phyloP scores from a whole-genome alignment of 768 basidiomycete genomes.

The Mycena belliarum region DNA sequence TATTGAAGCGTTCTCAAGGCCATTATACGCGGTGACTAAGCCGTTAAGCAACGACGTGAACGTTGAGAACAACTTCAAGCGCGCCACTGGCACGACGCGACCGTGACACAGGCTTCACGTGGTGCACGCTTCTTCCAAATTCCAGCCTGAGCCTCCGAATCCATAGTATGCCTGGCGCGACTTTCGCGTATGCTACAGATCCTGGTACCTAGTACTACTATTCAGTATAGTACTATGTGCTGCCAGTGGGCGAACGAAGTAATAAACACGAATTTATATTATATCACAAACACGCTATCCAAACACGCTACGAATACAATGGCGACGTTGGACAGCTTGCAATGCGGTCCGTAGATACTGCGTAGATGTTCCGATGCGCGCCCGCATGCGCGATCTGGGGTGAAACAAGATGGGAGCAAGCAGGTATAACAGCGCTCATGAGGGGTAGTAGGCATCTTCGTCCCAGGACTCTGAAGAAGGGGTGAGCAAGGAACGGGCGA shows the following conservation, averaged over 20 bases:
- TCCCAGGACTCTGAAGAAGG: constrained; percentile 47
- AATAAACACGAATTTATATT: constrained; percentile 19
- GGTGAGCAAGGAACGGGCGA: neutral
- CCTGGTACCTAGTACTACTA: too few species aligned
- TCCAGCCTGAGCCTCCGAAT: too few species aligned
- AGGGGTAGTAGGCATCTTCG: constrained; percentile 47
- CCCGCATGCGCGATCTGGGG: neutral
- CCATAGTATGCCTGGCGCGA: too few species aligned
- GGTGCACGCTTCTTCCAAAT: too few species aligned
- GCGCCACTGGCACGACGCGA: too few species aligned
- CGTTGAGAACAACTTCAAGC: neutral
- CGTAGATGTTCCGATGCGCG: neutral
- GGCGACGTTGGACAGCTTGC: neutral
- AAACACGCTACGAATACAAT: neutral
- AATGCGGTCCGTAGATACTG: neutral
- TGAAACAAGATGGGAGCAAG: neutral
- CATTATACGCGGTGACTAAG: constrained; percentile 1
- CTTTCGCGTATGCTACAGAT: too few species aligned
- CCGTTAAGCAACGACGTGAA: neutral
- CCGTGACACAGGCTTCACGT: too few species aligned
- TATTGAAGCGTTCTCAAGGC: constrained; percentile 7
- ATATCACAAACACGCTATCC: constrained; percentile 1
- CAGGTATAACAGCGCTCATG: constrained; percentile 23
- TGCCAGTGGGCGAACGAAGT: too few species aligned
- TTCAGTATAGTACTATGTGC: too few species aligned